Conservation (phyloP, 139 green algal species). For the Chlamydomonas applanata region DNA sequence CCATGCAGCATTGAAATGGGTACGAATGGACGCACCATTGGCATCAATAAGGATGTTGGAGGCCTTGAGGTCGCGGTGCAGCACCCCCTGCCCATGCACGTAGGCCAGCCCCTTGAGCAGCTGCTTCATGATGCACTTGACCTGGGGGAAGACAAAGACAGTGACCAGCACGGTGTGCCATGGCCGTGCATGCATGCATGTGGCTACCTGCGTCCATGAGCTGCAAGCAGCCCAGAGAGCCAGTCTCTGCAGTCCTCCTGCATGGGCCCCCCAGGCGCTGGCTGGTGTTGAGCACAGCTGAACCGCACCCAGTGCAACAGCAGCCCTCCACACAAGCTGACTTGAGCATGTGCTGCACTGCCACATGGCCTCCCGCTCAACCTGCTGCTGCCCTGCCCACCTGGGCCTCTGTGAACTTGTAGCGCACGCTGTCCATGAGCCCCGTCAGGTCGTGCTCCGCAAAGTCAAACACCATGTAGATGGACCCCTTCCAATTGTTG, state of each 20-base stretch:
- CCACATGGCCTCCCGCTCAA: not conserved
- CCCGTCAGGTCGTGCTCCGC: constrained; percentile 98
- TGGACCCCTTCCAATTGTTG: constrained; percentile 91
- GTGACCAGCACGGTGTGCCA: too few relatives aligned
- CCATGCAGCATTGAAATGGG: too few relatives aligned
- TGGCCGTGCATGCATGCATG: too few relatives aligned
- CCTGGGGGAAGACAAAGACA: constrained; percentile 36
- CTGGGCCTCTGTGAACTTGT: constrained; percentile 68
- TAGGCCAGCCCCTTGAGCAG: constrained; percentile 87
- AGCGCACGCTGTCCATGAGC: constrained; percentile 76
- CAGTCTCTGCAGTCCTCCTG: too few relatives aligned
- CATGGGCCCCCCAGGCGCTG: too few relatives aligned
- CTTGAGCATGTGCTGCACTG: too few relatives aligned
- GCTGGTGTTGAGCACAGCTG: too few relatives aligned
- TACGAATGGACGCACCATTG: constrained; percentile 6
- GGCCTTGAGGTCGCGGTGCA: constrained; percentile 88
- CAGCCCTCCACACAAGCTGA: not conserved
- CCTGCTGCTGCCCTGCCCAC: constrained; percentile 24
- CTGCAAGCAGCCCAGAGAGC: too few relatives aligned
- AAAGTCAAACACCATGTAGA: constrained; percentile 99
- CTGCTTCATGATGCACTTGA: constrained; percentile 97
- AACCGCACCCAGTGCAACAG: too few relatives aligned
- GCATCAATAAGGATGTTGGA: constrained; percentile 33
- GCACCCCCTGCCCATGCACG: constrained; percentile 84
- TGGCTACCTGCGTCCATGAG: too few relatives aligned